phyloP scores from a whole-genome alignment of 495 filamentous ascomycete species.

The Ramalina intermedia region DNA sequence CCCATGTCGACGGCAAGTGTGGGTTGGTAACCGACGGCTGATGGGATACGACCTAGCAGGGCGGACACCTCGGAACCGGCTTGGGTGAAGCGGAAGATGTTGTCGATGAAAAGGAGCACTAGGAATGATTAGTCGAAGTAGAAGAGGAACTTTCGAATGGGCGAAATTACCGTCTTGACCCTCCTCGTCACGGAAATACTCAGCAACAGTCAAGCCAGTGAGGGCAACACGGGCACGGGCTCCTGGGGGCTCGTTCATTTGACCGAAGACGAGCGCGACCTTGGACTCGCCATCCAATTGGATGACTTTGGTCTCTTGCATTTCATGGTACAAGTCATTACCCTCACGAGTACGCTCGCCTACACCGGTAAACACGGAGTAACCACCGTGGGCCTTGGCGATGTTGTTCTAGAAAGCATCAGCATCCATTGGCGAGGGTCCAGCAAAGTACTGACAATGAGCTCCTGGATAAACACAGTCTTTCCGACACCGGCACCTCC shows the following conservation, averaged over 20 bases:
- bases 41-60: slow-evolving; percentile 97
- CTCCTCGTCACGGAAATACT: slow-evolving; percentile 96
- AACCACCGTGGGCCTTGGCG: slow-evolving; percentile 99
- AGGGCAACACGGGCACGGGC: slow-evolving; percentile 99
- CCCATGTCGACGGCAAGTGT: slow-evolving; percentile 99
- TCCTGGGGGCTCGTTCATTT: slow-evolving; percentile 99
- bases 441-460: slow-evolving; percentile 50
- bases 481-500: slow-evolving; percentile 99
- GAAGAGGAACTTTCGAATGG: not conserved
- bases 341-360: slow-evolving; percentile 99
- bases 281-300: slow-evolving; percentile 98
- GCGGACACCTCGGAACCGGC: slow-evolving; percentile 99
- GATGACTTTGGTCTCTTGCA: slow-evolving; percentile 99
- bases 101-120: slow-evolving; percentile 99
- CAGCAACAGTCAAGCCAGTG: slow-evolving; percentile 77
- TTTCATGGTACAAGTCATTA: slow-evolving; percentile 99
- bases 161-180: slow-evolving; percentile 67
- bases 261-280: slow-evolving; percentile 98
- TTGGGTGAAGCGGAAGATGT: slow-evolving; percentile 99
- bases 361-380: slow-evolving; percentile 99
- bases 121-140: slow-evolving; percentile 10
- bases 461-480: slow-evolving; percentile 99
- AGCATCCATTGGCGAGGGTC: not conserved
- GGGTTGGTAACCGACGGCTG: slow-evolving; percentile 99
- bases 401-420: slow-evolving; percentile 70